These are phyloP conservation scores for Podaxis mareebaensis DNA, from an alignment of 768 basidiomycete genomes.

Conservation along the genomic window DNA sequence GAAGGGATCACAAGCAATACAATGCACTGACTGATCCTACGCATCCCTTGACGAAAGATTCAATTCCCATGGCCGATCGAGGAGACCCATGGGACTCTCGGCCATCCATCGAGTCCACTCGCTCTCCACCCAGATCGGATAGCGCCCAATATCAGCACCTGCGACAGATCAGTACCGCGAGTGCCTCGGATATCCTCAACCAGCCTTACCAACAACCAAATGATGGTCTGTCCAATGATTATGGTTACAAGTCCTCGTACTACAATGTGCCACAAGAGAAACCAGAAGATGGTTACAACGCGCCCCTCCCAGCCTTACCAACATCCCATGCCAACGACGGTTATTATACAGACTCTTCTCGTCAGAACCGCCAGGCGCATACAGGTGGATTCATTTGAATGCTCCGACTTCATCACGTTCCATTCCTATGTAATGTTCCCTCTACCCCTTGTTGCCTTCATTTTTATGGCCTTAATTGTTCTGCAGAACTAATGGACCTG, in stretches of 20 bases:
- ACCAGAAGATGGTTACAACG: slow-evolving; percentile 25
- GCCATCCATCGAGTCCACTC: slow-evolving; percentile 42
- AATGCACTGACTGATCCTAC: slow-evolving; percentile 67
- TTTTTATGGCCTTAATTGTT: slow-evolving; percentile 12
- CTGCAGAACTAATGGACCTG: slow-evolving; percentile 25
- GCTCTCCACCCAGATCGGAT: slow-evolving; percentile 4
- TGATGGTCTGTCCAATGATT: slow-evolving; percentile 39
- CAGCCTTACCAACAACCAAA: slow-evolving; percentile 48
- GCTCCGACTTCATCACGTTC: not conserved
- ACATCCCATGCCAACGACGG: slow-evolving; percentile 36
- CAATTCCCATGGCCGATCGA: slow-evolving; percentile 63
- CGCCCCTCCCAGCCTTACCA: slow-evolving; percentile 37
- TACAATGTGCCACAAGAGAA: slow-evolving; percentile 28
- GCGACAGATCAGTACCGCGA: slow-evolving; percentile 53
- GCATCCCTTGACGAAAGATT: slow-evolving; percentile 52
- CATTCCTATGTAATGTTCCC: slow-evolving; percentile 1
- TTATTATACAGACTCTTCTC: slow-evolving; percentile 28
- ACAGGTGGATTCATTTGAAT: slow-evolving; percentile 9
- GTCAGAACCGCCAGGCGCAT: slow-evolving; percentile 29
- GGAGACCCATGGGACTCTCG: slow-evolving; percentile 72
- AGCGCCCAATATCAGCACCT: slow-evolving; percentile 43
- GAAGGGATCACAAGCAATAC: slow-evolving; percentile 79
- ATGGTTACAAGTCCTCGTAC: slow-evolving; percentile 33
- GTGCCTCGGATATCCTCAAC: slow-evolving; percentile 55
- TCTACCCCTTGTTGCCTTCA: not conserved